Evolutionary conservation across 2,329 filamentous ascomycete species (phyloP).

Genomic region (Hortaea sp.): DNA sequence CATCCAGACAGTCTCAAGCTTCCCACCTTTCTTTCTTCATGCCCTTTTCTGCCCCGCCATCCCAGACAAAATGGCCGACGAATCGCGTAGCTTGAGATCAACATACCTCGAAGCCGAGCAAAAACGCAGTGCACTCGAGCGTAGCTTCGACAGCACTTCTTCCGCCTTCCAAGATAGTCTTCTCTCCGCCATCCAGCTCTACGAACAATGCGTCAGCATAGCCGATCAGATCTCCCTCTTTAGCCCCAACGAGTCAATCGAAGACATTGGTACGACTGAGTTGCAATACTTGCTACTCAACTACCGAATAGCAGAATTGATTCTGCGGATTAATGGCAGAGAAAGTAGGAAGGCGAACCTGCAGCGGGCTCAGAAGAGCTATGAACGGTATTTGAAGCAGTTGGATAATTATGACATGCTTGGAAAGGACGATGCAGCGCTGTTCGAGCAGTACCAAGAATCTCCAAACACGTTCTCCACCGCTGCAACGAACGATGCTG

Average conservation of each 20-base stretch:
- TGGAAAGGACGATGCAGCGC: slow-evolving; percentile 50
- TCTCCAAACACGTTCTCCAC: slow-evolving; percentile 63
- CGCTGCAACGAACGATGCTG: slow-evolving; percentile 55
- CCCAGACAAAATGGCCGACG: slow-evolving; percentile 30
- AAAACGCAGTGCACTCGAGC: slow-evolving; percentile 49
- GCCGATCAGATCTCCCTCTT: slow-evolving; percentile 69
- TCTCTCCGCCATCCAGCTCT: slow-evolving; percentile 55
- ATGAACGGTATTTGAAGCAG: slow-evolving; percentile 68
- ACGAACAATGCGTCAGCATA: slow-evolving; percentile 61
- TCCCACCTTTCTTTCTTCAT: no score
- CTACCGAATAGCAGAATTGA: slow-evolving; percentile 70
- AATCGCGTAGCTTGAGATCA: slow-evolving; percentile 44
- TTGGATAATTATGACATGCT: slow-evolving; percentile 73
- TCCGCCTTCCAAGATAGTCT: slow-evolving; percentile 59
- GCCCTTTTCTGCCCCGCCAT: no score
- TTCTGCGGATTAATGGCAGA: slow-evolving; percentile 57
- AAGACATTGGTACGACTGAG: slow-evolving; percentile 77
- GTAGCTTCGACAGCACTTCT: slow-evolving; percentile 54
- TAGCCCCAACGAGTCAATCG: slow-evolving; percentile 78
- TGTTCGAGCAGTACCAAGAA: slow-evolving; percentile 65
- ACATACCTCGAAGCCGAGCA: slow-evolving; percentile 45
- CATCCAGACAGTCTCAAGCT: no score
- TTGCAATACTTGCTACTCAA: slow-evolving; percentile 73
- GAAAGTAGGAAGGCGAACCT: slow-evolving; percentile 51
- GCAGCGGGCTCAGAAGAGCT: slow-evolving; percentile 54